Evolutionary conservation across 2,329 filamentous ascomycete genomes (phyloP).

Genomic region (Fusarium sp.): DNA sequence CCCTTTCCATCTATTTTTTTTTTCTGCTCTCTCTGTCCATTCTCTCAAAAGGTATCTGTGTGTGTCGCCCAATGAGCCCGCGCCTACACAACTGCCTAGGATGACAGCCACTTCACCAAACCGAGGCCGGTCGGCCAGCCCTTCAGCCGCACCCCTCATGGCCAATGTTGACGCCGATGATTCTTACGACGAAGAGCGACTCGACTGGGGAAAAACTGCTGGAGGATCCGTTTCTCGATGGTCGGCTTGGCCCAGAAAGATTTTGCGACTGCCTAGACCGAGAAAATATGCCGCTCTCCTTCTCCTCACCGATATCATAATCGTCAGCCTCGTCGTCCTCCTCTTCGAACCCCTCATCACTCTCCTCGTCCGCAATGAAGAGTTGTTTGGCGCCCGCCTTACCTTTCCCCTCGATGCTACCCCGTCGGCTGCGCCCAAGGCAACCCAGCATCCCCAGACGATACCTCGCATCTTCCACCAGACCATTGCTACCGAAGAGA

Average conservation of each 20-base stretch:
- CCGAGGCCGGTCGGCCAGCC: constrained; percentile 6
- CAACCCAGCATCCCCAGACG: constrained; percentile 76
- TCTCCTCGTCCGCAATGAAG: constrained; percentile 66
- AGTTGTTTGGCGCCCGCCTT: constrained; percentile 47
- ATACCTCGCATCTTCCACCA: constrained; percentile 84
- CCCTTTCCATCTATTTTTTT: background rate
- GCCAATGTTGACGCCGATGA: constrained; percentile 15
- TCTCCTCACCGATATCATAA: constrained; percentile 69
- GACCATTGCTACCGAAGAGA: constrained; percentile 76
- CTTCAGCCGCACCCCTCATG: background rate
- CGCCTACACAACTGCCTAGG: background rate
- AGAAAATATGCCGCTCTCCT: constrained; percentile 66
- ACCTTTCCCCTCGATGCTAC: constrained; percentile 23
- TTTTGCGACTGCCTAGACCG: constrained; percentile 36
- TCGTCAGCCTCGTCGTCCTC: constrained; percentile 74
- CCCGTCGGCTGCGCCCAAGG: constrained; percentile 75
- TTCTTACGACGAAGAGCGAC: constrained; percentile 45
- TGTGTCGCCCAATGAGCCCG: background rate
- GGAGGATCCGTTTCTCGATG: constrained; percentile 8
- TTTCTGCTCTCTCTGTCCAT: background rate
- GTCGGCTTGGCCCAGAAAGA: constrained; percentile 40
- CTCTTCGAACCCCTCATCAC: constrained; percentile 78
- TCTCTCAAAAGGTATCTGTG: background rate
- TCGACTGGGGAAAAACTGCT: constrained; percentile 30
- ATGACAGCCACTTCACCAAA: constrained; percentile 9